Conservation (phyloP, 1,139 yeast species). For the Zygoascus hellenicus region DNA sequence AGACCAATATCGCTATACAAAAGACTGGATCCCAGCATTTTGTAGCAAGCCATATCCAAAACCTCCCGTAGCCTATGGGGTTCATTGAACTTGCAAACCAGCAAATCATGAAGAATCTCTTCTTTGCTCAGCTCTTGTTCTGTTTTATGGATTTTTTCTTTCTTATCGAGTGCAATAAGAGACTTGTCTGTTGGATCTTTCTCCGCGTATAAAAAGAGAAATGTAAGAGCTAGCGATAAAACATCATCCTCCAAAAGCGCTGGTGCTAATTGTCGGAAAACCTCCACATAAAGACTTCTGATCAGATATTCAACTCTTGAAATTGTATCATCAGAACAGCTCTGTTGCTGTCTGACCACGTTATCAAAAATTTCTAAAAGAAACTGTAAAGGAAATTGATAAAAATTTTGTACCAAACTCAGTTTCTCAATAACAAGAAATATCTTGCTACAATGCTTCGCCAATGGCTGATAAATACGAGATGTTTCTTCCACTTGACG, state of each 20-base stretch:
- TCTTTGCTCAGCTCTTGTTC: conserved; percentile 3
- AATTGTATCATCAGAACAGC: neutral
- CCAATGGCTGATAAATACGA: conserved; percentile 47
- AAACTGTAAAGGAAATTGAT: conserved; percentile 51
- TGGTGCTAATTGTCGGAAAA: conserved; percentile 43
- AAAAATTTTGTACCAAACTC: conserved; percentile 43
- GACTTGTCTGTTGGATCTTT: neutral
- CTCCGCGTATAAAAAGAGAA: neutral
- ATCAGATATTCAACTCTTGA: conserved; percentile 32
- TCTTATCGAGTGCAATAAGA: neutral
- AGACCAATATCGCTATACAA: conserved; percentile 12
- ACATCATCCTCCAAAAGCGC: conserved; percentile 39
- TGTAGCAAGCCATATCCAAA: conserved; percentile 16
- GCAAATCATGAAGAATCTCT: too few species aligned
- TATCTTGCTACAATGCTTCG: conserved; percentile 49
- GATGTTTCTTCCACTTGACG: conserved; percentile 46
- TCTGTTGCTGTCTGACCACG: conserved; percentile 32
- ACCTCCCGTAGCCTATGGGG: conserved; percentile 23
- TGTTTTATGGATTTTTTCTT: neutral
- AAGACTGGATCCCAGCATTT: conserved; percentile 14
- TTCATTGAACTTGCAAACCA: conserved; percentile 14
- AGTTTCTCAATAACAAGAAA: conserved; percentile 45
- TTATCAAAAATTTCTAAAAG: conserved; percentile 40
- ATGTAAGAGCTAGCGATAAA: conserved; percentile 2
- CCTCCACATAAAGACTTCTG: conserved; percentile 40